A percentile compares a stretch with the other conserved stretches of the same genome.
Evolutionary conservation across 257 asterid species (phyloP).

Genomic region (Ehretia macrophylla): DNA sequence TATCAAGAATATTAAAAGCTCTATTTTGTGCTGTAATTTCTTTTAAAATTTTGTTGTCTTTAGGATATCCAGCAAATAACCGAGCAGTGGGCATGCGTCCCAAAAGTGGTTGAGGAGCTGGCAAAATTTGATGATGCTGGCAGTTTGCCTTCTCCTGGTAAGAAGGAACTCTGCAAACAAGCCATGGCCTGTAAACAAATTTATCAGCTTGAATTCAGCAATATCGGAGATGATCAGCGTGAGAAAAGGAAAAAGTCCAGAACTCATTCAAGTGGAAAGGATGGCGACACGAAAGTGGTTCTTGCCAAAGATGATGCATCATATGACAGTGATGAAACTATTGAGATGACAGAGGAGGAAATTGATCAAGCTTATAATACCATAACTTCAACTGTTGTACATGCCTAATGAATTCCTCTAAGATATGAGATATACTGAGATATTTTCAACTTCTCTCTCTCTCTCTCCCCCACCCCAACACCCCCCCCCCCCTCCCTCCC

Average conservation of each 20-base stretch:
- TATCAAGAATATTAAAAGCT: no score
- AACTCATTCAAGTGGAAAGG: slow-evolving; percentile 21
- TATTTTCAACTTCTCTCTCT: no score
- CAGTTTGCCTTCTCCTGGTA: slow-evolving; percentile 24
- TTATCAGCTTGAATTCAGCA: slow-evolving; percentile 66
- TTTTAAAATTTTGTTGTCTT: not conserved
- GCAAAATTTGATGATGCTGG: slow-evolving; percentile 29
- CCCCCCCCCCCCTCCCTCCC: no score
- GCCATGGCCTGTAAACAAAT: slow-evolving; percentile 61
- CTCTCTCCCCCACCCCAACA: no score
- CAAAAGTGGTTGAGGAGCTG: slow-evolving; percentile 77
- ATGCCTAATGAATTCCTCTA: not conserved
- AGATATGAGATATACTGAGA: not conserved
- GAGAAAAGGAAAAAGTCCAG: slow-evolving; percentile 24
- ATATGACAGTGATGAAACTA: slow-evolving; percentile 75
- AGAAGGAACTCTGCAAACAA: slow-evolving; percentile 58
- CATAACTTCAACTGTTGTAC: slow-evolving; percentile 20
- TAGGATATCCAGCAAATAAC: slow-evolving; percentile 50
- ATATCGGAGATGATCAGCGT: slow-evolving; percentile 30
- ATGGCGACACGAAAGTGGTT: slow-evolving; percentile 12
- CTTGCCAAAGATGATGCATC: slow-evolving; percentile 19
- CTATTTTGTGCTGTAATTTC: not conserved
- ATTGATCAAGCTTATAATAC: slow-evolving; percentile 60
- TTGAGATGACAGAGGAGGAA: slow-evolving; percentile 98
- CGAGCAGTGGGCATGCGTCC: slow-evolving; percentile 87